Conservation (phyloP, 768 basidiomycete genomes). For the Panellus pusillus region DNA sequence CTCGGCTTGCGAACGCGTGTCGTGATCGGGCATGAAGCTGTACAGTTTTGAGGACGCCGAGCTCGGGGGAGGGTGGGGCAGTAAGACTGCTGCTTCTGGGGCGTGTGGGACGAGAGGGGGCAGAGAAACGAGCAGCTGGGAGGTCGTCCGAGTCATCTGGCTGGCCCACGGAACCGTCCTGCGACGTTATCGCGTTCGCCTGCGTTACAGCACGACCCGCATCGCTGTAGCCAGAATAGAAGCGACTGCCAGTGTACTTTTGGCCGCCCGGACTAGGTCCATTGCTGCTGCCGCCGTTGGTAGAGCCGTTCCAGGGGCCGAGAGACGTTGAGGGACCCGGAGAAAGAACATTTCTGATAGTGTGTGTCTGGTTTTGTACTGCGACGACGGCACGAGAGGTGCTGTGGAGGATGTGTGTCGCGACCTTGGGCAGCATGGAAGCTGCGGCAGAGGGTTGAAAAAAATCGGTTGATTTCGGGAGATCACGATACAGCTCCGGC, state of each 20-base stretch:
- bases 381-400: conserved; percentile 75
- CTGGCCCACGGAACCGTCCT: conserved; percentile 48
- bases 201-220: conserved; percentile 73
- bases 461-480: too few relatives aligned
- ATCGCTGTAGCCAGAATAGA: conserved; percentile 65
- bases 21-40: conserved; percentile 62
- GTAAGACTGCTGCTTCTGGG: conserved; percentile 65
- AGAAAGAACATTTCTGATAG: conserved; percentile 72
- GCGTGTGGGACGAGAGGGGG: conserved; percentile 32
- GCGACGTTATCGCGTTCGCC: conserved; percentile 58
- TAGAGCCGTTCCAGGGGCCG: conserved; percentile 45
- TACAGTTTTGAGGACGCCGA: conserved; percentile 64
- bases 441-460: not conserved
- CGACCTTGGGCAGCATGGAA: conserved; percentile 80
- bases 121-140: conserved; percentile 29
- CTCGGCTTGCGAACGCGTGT: conserved; percentile 46
- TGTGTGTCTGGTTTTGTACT: conserved; percentile 70
- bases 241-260: conserved; percentile 73
- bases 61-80: conserved; percentile 33
- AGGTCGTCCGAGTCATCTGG: conserved; percentile 63
- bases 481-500: too few relatives aligned
- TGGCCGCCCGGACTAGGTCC: conserved; percentile 70
- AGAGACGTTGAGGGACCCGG: conserved; percentile 35
- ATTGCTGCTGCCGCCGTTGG: conserved; percentile 50
- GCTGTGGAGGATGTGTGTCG: conserved; percentile 73